These are phyloP conservation scores for Yamadazyma trypodendri DNA, from an alignment of 1,139 yeast species.

Conservation along the genomic window DNA sequence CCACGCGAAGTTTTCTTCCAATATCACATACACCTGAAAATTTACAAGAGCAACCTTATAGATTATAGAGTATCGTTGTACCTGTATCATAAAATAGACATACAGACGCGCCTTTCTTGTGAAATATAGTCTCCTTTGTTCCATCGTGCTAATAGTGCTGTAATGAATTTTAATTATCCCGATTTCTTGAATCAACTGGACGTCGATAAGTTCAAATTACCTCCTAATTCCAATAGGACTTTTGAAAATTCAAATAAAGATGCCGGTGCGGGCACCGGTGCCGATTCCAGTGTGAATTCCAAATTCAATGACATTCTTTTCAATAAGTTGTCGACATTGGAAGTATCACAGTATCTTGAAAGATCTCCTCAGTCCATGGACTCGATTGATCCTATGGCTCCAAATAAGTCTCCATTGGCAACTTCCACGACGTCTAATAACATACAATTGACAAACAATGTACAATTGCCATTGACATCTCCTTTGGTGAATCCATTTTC, in stretches of 20 bases:
- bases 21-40: neutral
- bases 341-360: constrained; percentile 1
- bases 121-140: neutral
- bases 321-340: constrained; percentile 28
- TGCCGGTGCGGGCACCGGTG: constrained; percentile 5
- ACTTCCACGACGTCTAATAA: neutral
- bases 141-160: neutral
- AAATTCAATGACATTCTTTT: constrained; percentile 29
- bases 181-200: constrained; percentile 25
- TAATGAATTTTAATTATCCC: constrained; percentile 39
- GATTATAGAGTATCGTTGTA: neutral
- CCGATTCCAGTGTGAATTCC: constrained; percentile 4
- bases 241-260: neutral
- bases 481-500: constrained; percentile 17
- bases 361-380: constrained; percentile 6
- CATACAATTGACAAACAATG: neutral
- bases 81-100: no score
- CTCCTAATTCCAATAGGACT: constrained; percentile 13
- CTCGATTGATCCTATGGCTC: constrained; percentile 3
- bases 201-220: constrained; percentile 12
- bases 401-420: neutral
- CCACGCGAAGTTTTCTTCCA: neutral
- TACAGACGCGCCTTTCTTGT: no score
- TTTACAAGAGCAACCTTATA: constrained; percentile 1
- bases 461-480: constrained; percentile 14